A percentile compares a stretch with the other conserved stretches of the same genome.
Conservation (phyloP, 352 stramenopile species). For the Phytophthora europaea region DNA sequence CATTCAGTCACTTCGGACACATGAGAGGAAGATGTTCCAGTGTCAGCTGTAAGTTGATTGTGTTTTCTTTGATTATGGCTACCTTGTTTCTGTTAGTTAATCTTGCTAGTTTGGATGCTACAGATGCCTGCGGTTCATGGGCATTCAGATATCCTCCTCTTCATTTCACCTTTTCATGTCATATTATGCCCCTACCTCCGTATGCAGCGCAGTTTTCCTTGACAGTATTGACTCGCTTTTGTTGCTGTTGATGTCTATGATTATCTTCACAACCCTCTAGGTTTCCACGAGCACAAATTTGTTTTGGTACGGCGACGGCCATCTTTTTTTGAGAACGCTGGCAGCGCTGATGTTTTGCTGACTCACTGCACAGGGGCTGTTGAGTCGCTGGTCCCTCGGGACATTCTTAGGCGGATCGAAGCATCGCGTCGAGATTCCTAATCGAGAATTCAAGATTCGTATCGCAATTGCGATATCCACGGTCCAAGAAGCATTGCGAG, state of each 20-base stretch:
- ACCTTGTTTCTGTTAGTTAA: conserved; percentile 5
- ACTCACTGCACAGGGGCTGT: conserved; percentile 38
- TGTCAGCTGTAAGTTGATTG: conserved; percentile 62
- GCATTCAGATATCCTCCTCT: conserved; percentile 68
- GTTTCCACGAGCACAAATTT: conserved; percentile 84
- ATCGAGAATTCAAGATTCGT: conserved; percentile 72
- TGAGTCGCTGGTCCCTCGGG: conserved; percentile 71
- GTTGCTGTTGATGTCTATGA: conserved; percentile 10
- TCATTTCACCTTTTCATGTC: conserved; percentile 14
- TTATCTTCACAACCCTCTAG: conserved; percentile 46
- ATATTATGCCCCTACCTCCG: not conserved
- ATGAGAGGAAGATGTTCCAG: conserved; percentile 72
- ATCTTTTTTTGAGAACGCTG: not conserved
- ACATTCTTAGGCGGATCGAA: conserved; percentile 64
- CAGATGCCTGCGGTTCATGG: conserved; percentile 75
- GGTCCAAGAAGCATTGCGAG: conserved; percentile 63
- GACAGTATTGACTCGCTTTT: conserved; percentile 25
- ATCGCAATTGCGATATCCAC: conserved; percentile 58
- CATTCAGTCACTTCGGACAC: conserved; percentile 81
- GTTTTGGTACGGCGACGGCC: conserved; percentile 50
- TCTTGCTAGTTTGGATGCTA: conserved; percentile 4
- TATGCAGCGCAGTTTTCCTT: conserved; percentile 26
- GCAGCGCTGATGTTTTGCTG: not conserved
- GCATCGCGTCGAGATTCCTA: conserved; percentile 62
- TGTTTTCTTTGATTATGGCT: not conserved